A percentile compares a stretch with the other conserved stretches of the same genome.
Conservation (phyloP, 1,139 yeast genomes). For the Pichia kudriavzevii region DNA sequence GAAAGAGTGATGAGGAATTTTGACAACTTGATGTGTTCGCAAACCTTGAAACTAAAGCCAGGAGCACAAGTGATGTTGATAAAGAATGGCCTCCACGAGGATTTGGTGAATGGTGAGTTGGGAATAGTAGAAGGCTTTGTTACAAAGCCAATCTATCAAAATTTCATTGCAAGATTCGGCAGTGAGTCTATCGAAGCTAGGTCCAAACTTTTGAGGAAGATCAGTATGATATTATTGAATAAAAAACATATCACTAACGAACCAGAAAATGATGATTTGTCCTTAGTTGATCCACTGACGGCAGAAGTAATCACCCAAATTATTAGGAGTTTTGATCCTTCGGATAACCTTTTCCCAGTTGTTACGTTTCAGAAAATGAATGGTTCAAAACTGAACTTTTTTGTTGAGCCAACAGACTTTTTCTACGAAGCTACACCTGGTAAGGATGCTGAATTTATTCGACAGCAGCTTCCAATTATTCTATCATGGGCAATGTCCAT, state of each 20-base stretch:
- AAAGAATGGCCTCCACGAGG: conserved; percentile 61
- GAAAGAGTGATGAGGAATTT: conserved; percentile 14
- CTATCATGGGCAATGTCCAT: conserved; percentile 87
- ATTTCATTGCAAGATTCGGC: conserved; percentile 12
- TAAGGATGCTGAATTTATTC: conserved; percentile 28
- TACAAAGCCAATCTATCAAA: conserved; percentile 14
- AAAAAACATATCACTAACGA: conserved; percentile 1
- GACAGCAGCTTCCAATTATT: conserved; percentile 65
- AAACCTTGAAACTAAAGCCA: conserved; percentile 51
- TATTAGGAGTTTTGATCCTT: conserved; percentile 11
- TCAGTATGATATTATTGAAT: conserved; percentile 6
- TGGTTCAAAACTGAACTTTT: conserved; percentile 24
- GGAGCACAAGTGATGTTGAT: conserved; percentile 96
- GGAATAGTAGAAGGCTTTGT: conserved; percentile 73
- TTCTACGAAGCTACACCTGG: conserved; percentile 36
- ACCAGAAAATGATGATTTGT: conserved; percentile 23
- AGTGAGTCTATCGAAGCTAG: conserved; percentile 4
- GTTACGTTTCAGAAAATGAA: conserved; percentile 43
- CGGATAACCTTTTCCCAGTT: conserved; percentile 35
- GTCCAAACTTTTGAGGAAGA: conserved; percentile 4
- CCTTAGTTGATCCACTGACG: conserved; percentile 29
- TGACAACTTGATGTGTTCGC: conserved; percentile 64
- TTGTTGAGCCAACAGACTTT: conserved; percentile 13
- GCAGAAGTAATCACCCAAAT: conserved; percentile 32
- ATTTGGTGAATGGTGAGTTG: conserved; percentile 82